phyloP scores from a whole-genome alignment of 345 rosid genomes.

The Brassica carinata region DNA sequence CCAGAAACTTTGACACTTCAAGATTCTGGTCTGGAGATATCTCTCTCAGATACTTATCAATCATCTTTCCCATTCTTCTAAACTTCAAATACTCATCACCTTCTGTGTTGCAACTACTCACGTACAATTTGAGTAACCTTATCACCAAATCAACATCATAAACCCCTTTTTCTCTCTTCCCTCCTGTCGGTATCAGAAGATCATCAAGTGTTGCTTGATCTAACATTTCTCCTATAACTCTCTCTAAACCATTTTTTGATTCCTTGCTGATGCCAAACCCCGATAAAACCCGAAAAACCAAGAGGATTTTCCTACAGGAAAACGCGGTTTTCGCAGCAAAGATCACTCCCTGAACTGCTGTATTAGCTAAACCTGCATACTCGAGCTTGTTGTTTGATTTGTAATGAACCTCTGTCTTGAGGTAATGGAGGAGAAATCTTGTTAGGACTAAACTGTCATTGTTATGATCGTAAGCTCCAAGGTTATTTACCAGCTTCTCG shows the following conservation, averaged over 20 bases:
- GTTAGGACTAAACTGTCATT: constrained; percentile 64
- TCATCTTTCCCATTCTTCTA: constrained; percentile 58
- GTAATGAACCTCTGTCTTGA: constrained; percentile 47
- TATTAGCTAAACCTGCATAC: constrained; percentile 52
- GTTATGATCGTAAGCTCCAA: constrained; percentile 52
- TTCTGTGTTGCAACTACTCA: too few species aligned
- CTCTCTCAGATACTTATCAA: constrained; percentile 70
- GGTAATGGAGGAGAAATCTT: constrained; percentile 71
- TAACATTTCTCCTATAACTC: constrained; percentile 59
- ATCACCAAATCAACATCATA: constrained; percentile 69
- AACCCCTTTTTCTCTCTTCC: constrained; percentile 46
- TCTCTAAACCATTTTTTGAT: constrained; percentile 63
- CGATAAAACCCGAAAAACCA: constrained; percentile 57
- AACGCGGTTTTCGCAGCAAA: constrained; percentile 44
- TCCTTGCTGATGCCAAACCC: constrained; percentile 56
- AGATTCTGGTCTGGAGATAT: constrained; percentile 79
- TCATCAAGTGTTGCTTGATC: constrained; percentile 83
- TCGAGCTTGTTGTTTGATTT: constrained; percentile 38
- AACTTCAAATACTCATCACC: constrained; percentile 29
- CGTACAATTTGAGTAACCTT: too few species aligned
- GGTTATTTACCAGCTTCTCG: constrained; percentile 49
- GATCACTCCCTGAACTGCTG: constrained; percentile 63
- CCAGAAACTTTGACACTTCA: constrained; percentile 52
- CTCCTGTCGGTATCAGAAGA: constrained; percentile 54
- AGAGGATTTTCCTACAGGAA: constrained; percentile 67